Evolutionary conservation across 495 filamentous ascomycete genomes (phyloP), one percentile per base, ranked within the genome.

Genomic region (Clavariopsis aquatica): DNA sequence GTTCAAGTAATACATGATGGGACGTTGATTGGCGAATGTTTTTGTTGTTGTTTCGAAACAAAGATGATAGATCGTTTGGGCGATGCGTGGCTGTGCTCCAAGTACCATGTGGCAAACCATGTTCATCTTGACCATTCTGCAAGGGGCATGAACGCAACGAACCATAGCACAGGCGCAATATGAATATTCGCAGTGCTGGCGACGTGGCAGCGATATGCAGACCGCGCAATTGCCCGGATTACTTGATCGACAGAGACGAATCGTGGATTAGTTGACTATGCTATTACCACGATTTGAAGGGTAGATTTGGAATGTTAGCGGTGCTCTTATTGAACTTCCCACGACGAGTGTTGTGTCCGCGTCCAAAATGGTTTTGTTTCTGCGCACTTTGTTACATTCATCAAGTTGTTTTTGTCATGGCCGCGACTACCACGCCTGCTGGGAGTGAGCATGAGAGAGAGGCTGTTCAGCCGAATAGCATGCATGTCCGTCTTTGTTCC

Each of bases 401-500:
- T 36, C 29, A 20, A 24, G 24, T 15, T 54, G 17, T 20, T 41
- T 28, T 17, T 29, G 28, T 31, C 46, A 51, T 64, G 52, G 52
- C 52, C 27, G 17, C 9, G n/a, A 24, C 38, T 9, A 28, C 28
- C 1, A 57, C 15, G 38, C 8, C n/a, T 13, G 49, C 31, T 19
- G 49, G 60, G 9, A 51, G 24, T 23, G 24, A 62, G 38, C n/a
- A 46, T 8, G 51, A 57, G 28, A 10, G 23, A 0, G 61, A 66
- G 13, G 60, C 49, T 28, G 60, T 69, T 20, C 47, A 60, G 55
- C 58, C 66, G 31, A 70, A 72, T 62, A 29, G n/a, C 34, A 72
- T 72, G 70, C 70, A 72, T 70, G 70, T 72, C 43, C 34, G 69
- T 66, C 1, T 23, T 26, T 49, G 41, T 31, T n/a, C 12, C 23